Evolutionary conservation across 1,284 basidiomycete genomes (phyloP).

Genomic region (Blastosporella zonata): DNA sequence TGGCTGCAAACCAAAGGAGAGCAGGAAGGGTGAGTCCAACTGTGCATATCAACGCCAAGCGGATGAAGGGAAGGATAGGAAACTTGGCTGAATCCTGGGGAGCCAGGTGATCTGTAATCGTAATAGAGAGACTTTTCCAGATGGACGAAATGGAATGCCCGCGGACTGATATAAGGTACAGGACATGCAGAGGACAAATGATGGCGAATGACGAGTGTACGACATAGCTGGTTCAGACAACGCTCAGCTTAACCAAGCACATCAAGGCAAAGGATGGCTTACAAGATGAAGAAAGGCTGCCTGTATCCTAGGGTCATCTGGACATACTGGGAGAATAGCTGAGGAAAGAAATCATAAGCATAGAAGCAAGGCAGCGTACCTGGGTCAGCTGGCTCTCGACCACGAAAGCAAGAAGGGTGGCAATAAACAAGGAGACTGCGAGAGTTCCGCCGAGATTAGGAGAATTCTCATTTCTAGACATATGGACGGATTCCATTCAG

Average conservation of each 20-base stretch:
- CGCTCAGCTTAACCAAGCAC: not conserved
- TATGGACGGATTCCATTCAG: conserved; percentile 13
- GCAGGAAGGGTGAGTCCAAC: conserved; percentile 58
- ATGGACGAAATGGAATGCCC: conserved; percentile 44
- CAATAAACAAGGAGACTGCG: conserved; percentile 50
- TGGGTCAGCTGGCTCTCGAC: conserved; percentile 69
- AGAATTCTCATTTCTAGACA: conserved; percentile 24
- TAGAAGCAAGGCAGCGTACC: conserved; percentile 35
- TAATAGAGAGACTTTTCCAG: conserved; percentile 45
- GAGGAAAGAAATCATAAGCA: not conserved
- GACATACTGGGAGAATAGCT: conserved; percentile 52
- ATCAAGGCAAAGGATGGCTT: conserved; percentile 21
- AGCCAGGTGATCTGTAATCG: conserved; percentile 53
- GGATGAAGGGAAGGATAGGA: conserved; percentile 42
- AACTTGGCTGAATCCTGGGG: conserved; percentile 34
- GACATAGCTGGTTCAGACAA: conserved; percentile 51
- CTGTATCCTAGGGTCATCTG: conserved; percentile 67
- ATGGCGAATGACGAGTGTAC: conserved; percentile 71
- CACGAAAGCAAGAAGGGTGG: conserved; percentile 61
- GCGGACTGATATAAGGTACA: conserved; percentile 53
- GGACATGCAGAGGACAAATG: conserved; percentile 69
- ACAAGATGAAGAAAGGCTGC: conserved; percentile 81
- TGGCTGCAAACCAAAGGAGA: conserved; percentile 71
- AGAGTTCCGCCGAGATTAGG: conserved; percentile 36
- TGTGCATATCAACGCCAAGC: conserved; percentile 49